Percentiles rank a stretch among this genome's conserved stretches.
Conservation (phyloP, 148 eudicot species). For the Rhododendron ovatum region DNA sequence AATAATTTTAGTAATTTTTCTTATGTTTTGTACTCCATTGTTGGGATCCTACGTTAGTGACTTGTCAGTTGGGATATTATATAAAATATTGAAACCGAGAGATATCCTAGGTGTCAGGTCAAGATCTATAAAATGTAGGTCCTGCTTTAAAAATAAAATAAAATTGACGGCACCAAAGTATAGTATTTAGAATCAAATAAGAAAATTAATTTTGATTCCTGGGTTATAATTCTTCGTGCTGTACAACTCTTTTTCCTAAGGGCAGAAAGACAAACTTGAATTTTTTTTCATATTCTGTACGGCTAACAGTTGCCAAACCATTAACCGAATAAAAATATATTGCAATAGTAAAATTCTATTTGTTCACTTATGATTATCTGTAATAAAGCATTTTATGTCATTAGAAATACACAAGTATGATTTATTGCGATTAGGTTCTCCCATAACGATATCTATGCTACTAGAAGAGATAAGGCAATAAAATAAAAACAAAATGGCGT, state of each 20-base stretch:
- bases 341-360: not conserved
- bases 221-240: not conserved
- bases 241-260: not conserved
- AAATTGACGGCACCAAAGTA: not conserved
- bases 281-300: not conserved
- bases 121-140: too few species aligned
- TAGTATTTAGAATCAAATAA: not conserved
- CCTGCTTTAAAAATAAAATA: not conserved
- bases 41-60: too few species aligned
- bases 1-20: too few species aligned
- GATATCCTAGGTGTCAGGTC: too few species aligned
- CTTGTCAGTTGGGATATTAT: too few species aligned
- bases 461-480: not conserved
- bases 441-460: not conserved
- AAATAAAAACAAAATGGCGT: not conserved
- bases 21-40: too few species aligned
- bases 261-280: not conserved
- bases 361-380: not conserved
- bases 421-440: not conserved
- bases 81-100: too few species aligned
- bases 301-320: not conserved
- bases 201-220: not conserved
- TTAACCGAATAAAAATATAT: not conserved
- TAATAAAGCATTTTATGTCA: not conserved
- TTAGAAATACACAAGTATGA: not conserved